phyloP scores from a whole-genome alignment of 495 filamentous ascomycete species.

The Cercophora scortea region DNA sequence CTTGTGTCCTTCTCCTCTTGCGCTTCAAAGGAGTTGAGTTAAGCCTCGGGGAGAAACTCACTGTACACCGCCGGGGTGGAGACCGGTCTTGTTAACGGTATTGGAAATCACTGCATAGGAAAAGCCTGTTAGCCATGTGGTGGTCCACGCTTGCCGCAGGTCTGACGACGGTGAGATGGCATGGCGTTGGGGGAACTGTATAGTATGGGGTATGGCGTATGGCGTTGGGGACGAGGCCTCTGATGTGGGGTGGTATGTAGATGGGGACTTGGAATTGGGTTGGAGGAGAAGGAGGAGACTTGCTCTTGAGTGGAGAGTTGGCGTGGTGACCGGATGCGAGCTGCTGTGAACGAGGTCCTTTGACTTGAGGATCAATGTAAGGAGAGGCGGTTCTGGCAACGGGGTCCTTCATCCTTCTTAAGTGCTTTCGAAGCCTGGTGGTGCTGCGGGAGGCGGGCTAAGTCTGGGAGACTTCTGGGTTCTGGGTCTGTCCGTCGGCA shows the following conservation, averaged over 20 bases:
- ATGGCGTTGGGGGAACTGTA: background rate
- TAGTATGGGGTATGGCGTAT: background rate
- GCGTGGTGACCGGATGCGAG: conserved; percentile 24
- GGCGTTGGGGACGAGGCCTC: background rate
- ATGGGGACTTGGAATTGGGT: background rate
- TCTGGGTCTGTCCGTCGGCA: conserved; percentile 9
- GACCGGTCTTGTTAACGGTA: conserved; percentile 79
- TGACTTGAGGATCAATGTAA: conserved; percentile 39
- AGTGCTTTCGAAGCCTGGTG: conserved; percentile 13
- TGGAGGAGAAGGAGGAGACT: conserved; percentile 11
- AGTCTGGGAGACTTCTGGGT: conserved; percentile 1
- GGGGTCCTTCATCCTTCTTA: conserved; percentile 46
- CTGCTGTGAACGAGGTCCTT: conserved; percentile 38
- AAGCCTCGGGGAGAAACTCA: conserved; percentile 39
- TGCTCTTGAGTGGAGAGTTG: conserved; percentile 28
- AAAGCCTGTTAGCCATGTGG: conserved; percentile 28
- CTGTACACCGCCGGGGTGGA: conserved; percentile 88
- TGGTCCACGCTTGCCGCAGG: background rate
- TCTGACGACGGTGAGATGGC: background rate
- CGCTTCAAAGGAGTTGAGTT: background rate
- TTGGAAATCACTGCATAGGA: conserved; percentile 54
- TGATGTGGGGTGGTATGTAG: too few species aligned
- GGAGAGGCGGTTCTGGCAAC: conserved; percentile 40
- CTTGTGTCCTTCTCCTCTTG: background rate
- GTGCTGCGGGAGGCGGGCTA: conserved; percentile 3